A percentile compares a stretch with the other conserved stretches of the same genome.
phyloP scores from a whole-genome alignment of 768 basidiomycete species.

The Tulasnella sp. region DNA sequence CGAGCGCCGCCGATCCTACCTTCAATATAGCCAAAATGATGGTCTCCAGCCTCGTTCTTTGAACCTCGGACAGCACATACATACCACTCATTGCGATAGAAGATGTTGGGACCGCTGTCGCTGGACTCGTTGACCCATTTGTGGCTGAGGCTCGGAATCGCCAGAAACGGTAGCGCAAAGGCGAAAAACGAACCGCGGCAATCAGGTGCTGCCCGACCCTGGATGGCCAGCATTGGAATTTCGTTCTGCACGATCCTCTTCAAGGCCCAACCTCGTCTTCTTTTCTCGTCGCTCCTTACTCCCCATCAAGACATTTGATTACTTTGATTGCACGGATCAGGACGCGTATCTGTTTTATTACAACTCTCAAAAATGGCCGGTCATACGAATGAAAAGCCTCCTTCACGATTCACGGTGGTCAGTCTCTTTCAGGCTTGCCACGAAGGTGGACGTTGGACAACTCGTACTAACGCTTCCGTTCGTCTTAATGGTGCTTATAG shows the following conservation, averaged over 20 bases:
- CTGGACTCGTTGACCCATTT: background rate
- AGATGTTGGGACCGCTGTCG: too few species aligned
- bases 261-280: background rate
- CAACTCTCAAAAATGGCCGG: constrained; percentile 13
- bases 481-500: constrained; percentile 46
- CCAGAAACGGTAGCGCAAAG: background rate
- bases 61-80: too few species aligned
- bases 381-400: constrained; percentile 29
- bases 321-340: background rate
- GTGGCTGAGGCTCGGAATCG: background rate
- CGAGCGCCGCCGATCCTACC: too few species aligned
- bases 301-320: background rate
- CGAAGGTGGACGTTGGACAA: background rate
- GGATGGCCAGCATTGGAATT: constrained; percentile 14
- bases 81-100: too few species aligned
- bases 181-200: constrained; percentile 16
- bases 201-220: background rate
- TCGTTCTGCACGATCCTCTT: background rate
- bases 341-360: background rate
- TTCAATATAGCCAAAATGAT: background rate
- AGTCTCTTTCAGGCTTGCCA: background rate
- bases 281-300: constrained; percentile 16
- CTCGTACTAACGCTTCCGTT: background rate
- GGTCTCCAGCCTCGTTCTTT: background rate
- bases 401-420: constrained; percentile 34